These are phyloP conservation scores for Paecilomyces fulvus DNA, from an alignment of 2,329 filamentous ascomycete genomes.

Conservation along the genomic window DNA sequence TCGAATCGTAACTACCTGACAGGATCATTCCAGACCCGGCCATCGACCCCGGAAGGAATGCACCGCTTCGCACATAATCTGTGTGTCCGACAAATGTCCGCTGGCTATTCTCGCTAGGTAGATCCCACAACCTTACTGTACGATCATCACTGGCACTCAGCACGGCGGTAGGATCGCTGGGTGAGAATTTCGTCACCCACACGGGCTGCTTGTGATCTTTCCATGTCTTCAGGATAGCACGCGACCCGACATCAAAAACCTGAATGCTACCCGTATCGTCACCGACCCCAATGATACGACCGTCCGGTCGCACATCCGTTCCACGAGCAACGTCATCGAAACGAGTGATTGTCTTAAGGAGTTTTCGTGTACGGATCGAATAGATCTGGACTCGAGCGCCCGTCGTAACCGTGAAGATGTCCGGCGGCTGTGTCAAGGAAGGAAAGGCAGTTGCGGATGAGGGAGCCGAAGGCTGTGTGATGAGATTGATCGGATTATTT, in stretches of 20 bases:
- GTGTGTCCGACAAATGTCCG: constrained; percentile 76
- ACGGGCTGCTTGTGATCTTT: constrained; percentile 88
- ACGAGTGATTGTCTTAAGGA: constrained; percentile 86
- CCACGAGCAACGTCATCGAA: constrained; percentile 88
- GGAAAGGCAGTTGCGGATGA: constrained; percentile 33
- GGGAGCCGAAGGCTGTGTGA: constrained; percentile 58
- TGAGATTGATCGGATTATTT: constrained; percentile 81
- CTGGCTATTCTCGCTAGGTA: constrained; percentile 68
- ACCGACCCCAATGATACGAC: constrained; percentile 79
- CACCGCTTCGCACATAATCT: constrained; percentile 84
- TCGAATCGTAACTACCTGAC: constrained; percentile 90
- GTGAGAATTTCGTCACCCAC: constrained; percentile 88
- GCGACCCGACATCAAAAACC: constrained; percentile 83
- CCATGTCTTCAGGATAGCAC: constrained; percentile 94
- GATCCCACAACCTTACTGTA: constrained; percentile 88
- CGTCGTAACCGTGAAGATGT: constrained; percentile 82
- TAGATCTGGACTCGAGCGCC: constrained; percentile 90
- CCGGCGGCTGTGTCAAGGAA: constrained; percentile 40
- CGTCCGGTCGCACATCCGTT: constrained; percentile 81
- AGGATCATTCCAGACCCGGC: constrained; percentile 65
- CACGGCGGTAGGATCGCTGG: constrained; percentile 72
- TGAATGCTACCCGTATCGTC: constrained; percentile 89
- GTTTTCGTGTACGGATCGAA: constrained; percentile 82
- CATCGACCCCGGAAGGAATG: constrained; percentile 64
- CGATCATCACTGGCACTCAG: constrained; percentile 89